These are phyloP conservation scores for Urostyla sp. DNA, from an alignment of 73 alveolate species.

Conservation along the genomic window DNA sequence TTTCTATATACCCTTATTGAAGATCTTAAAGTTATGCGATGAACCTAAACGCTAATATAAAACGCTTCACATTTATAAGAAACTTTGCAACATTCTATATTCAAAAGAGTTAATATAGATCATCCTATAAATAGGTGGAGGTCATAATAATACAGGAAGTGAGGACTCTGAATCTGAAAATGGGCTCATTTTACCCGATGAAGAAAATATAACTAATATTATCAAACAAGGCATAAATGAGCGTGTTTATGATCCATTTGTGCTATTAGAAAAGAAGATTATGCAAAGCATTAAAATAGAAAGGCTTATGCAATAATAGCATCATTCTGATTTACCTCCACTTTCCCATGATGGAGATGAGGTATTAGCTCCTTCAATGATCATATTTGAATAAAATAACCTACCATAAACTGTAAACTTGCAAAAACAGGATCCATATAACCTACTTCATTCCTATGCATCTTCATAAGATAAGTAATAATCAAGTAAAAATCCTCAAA, in stretches of 20 bases:
- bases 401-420: neutral
- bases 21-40: conserved; percentile 20
- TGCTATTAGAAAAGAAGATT: conserved; percentile 24
- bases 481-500: no score
- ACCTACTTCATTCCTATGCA: neutral
- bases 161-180: conserved; percentile 5
- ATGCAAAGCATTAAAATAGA: conserved; percentile 28
- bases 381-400: neutral
- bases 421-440: neutral
- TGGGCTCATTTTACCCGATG: conserved; percentile 36
- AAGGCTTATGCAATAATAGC: neutral
- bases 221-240: conserved; percentile 11
- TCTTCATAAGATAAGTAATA: neutral
- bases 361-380: neutral
- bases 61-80: neutral
- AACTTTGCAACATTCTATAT: neutral
- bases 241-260: conserved; percentile 1
- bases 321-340: neutral
- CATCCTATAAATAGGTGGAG: neutral
- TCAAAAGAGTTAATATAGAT: conserved; percentile 8
- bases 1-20: conserved; percentile 61
- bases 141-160: neutral
- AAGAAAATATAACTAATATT: conserved; percentile 11
- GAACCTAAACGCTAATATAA: neutral
- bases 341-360: neutral